A percentile compares a stretch with the other conserved stretches of the same genome.
Evolutionary conservation across 2,329 filamentous ascomycete species (phyloP).

Genomic region (Fusarium sarcochroum): DNA sequence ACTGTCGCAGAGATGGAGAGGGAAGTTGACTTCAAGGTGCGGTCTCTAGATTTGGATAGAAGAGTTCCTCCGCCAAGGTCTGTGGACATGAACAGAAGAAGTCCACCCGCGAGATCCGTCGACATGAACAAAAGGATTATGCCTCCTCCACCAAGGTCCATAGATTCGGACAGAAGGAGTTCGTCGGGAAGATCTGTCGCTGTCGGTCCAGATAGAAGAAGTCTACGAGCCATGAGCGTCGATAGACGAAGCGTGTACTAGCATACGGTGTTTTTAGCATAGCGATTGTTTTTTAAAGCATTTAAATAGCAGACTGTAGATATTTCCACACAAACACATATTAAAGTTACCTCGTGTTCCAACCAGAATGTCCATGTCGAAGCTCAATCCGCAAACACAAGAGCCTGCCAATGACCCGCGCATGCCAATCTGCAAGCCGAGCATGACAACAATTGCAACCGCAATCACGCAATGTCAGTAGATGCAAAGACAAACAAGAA

Average conservation of each 20-base stretch:
- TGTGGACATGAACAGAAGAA: conserved; percentile 6
- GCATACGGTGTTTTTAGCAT: conserved; percentile 4
- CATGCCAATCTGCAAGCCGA: not conserved
- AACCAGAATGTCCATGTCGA: not conserved
- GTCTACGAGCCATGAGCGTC: conserved; percentile 27
- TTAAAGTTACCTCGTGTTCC: not conserved
- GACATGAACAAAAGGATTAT: conserved; percentile 14
- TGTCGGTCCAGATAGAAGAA: conserved; percentile 1
- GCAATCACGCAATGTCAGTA: not conserved
- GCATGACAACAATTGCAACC: not conserved
- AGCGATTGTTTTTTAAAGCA: conserved; percentile 20
- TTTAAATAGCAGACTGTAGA: not conserved
- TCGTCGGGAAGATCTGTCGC: conserved; percentile 2
- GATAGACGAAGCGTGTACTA: conserved; percentile 25
- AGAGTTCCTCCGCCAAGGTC: not conserved
- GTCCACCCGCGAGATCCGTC: not conserved
- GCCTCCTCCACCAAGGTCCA: conserved; percentile 3
- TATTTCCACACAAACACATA: not conserved
- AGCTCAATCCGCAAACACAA: too few species aligned
- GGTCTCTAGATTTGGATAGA: conserved; percentile 33
- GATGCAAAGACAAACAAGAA: not conserved
- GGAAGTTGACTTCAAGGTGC: conserved; percentile 38
- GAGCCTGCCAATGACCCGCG: too few species aligned
- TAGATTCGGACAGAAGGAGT: conserved; percentile 5
- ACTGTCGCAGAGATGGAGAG: conserved; percentile 39